Evolutionary conservation across 306 rosid genomes (phyloP), one percentile per base, ranked within the genome.

Genomic region (Cucumis melo): DNA sequence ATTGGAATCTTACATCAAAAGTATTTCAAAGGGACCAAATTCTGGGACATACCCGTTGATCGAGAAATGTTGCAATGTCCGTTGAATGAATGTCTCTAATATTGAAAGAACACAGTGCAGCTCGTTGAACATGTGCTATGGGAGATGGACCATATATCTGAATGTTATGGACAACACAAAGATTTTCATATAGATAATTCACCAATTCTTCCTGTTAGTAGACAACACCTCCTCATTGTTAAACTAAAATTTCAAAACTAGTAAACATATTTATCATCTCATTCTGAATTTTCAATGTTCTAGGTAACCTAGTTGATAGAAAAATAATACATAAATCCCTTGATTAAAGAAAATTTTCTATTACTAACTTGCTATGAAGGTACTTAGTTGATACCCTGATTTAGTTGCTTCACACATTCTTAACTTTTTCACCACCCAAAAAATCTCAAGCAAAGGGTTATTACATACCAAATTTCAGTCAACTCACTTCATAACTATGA

Each of bases 51-150:
- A 94, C 97, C 95, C 89, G 93, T 87, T 91, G 98, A 80, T 94
- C 98, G 50, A 94, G 91, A 84, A 91, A 84, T 21, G 93, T 90
- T 3, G 98, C 97, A 76, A 94, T 85, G 83, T 94, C 98, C 9
- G 98, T 94, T 64, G 97, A 95, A 85, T 91, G 97, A 77, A 91
- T 75, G 60, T 89, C 86, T 75, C 89, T 88, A 9, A 91, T 82
- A 76, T 88, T 94, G 89, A 94, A 91, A 60, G 98, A 94, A 84
- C 97, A 92, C 61, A 91, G 95, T 21, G 96, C 92, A 71, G 92
- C 93, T 12, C 93, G 90, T 74, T 75, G 53, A 42, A 79, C 82
- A 46, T 85, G 75, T 70, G 76, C 82, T 12, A 89, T 78, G 56
- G 98, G 97, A 6, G 27, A 86, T 10, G 95, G 97, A 41, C 98